These are phyloP conservation scores for Butyriboletus loyo DNA, from an alignment of 768 basidiomycete genomes.

Conservation along the genomic window DNA sequence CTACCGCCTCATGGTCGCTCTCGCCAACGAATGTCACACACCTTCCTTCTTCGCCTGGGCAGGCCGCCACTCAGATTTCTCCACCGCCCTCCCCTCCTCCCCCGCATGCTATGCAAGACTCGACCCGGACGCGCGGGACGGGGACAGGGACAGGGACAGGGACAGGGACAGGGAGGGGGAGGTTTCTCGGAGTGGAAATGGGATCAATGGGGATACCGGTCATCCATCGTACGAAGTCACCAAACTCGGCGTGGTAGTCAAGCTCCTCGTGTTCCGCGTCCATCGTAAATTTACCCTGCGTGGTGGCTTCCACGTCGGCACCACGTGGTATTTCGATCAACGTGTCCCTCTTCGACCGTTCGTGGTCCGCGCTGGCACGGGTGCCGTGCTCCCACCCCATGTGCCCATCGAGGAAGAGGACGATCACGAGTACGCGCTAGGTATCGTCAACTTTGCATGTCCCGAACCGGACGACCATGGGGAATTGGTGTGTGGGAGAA, in stretches of 20 bases:
- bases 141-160: too few relatives aligned
- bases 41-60: constrained; percentile 15
- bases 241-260: constrained; percentile 13
- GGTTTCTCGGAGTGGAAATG: neutral
- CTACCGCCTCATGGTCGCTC: constrained; percentile 11
- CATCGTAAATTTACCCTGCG: neutral
- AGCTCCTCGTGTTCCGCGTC: constrained; percentile 8
- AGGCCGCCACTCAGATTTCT: constrained; percentile 5
- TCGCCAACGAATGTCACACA: constrained; percentile 5
- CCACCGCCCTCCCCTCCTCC: constrained; percentile 7
- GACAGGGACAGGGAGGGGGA: too few relatives aligned
- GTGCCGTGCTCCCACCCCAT: neutral
- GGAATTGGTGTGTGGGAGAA: neutral
- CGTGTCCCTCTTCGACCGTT: neutral
- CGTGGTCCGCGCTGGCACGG: constrained; percentile 4
- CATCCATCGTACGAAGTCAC: constrained; percentile 13
- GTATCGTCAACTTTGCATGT: constrained; percentile 6
- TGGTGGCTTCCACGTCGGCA: constrained; percentile 5
- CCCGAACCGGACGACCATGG: neutral
- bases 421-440: neutral
- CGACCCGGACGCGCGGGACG: neutral
- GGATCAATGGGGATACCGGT: neutral
- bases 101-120: constrained; percentile 6
- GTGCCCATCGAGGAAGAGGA: neutral
- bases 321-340: constrained; percentile 2